These are phyloP conservation scores for sunflower (Helianthus annuus) DNA, from an alignment of 129 eudicot genomes.

Conservation along the genomic window HanXRQr2.0-SUNRISE NC_035447.2:112675821-112676320, in stretches of 20 bases:
- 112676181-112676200: conserved; percentile 60
- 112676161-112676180: conserved; percentile 74
- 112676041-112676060: conserved; percentile 82
- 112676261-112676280: conserved; percentile 38
- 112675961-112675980: conserved; percentile 46
- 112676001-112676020: conserved; percentile 87
- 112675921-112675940: conserved; percentile 73
- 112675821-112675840: conserved; percentile 91
- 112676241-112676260: conserved; percentile 56
- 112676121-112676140: conserved; percentile 93
- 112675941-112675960: conserved; percentile 84
- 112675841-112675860: conserved; percentile 98
- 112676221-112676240: conserved; percentile 72
- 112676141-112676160: conserved; percentile 78
- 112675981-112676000: conserved; percentile 80
- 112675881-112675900: conserved; percentile 63
- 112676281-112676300: conserved; percentile 50
- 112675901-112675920: conserved; percentile 40
- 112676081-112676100: conserved; percentile 85
- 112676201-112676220: conserved; percentile 45
- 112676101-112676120: conserved; percentile 95
- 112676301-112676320: conserved; percentile 53
- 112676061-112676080: conserved; percentile 91
- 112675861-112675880: conserved; percentile 99
- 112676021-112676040: conserved; percentile 88